Evolutionary conservation across 2,329 filamentous ascomycete species (phyloP), one percentile per base, ranked within the genome.

Genomic region (Penicillium sp.): DNA sequence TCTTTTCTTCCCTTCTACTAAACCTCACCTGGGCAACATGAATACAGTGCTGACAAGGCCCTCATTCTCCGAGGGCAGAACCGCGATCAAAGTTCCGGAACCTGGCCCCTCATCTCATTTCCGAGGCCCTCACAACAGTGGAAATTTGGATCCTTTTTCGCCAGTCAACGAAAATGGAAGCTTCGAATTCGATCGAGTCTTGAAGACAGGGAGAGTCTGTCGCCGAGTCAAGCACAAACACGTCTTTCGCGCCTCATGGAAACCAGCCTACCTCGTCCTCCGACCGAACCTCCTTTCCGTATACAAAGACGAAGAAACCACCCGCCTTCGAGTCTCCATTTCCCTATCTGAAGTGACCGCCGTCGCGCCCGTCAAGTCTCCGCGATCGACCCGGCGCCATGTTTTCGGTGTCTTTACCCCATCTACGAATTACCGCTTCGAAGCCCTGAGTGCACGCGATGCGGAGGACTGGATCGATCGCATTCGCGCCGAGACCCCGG

Each of bases 201-300:
- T 97, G 74, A 97, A 96, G 78, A 87, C 89, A 57, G 93, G 93
- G 58, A 89, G 89, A 65, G 87, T 96, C 40, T 84, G 89, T 71
- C 96, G 96, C 77, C 86, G 93, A 66, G 95, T 92, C 19, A 89
- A 93, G 68, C 96, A 93, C 80, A 97, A 93, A 59, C 96, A 95
- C 87, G 91, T 92, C 52, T 80, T 79, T 64, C 71, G 71, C 60
- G 75, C 96, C 86, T 87, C 89, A 62, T 99, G 94, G 94, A 96
- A 96, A 78, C 82, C 88, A 6, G 86, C 93, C 61, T 94, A 90
- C 76, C 82, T 97, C 42, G 94, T 99, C 41, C 84, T 99, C 46
- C 89, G 94, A 61, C 93, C 93, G 0, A 95, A 94, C 67, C 85
- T 90, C 21, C 84, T 99, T 35, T 97, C 90, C 51, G 88, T 97